Conservation (phyloP, 2,329 filamentous ascomycete species). For the Penicillium sp. region DNA sequence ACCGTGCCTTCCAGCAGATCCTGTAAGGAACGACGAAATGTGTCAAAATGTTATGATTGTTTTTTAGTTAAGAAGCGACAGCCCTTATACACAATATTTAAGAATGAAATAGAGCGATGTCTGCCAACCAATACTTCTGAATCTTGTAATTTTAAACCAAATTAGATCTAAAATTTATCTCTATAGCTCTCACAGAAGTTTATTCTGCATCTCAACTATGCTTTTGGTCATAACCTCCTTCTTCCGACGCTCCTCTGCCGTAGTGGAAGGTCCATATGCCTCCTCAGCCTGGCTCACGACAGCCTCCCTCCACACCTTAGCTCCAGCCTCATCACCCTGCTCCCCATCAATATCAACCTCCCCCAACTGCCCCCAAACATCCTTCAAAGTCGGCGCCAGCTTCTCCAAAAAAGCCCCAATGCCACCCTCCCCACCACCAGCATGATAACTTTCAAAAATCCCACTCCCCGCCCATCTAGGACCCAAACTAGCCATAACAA, state of each 20-base stretch:
- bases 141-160: neutral
- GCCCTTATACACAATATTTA: conserved; percentile 23
- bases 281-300: conserved; percentile 49
- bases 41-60: conserved; percentile 23
- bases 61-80: conserved; percentile 29
- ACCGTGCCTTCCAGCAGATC: conserved; percentile 96
- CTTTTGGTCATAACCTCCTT: conserved; percentile 30
- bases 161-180: neutral
- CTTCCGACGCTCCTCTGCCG: conserved; percentile 18
- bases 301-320: conserved; percentile 46
- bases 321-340: neutral
- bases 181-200: neutral
- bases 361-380: conserved; percentile 55
- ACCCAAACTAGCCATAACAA: conserved; percentile 55
- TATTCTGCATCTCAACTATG: conserved; percentile 25
- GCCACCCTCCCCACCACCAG: conserved; percentile 57
- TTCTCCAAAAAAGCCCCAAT: conserved; percentile 57
- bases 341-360: conserved; percentile 37
- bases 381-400: conserved; percentile 57
- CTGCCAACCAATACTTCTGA: neutral
- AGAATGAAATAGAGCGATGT: conserved; percentile 29
- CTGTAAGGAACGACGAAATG: conserved; percentile 59
- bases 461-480: conserved; percentile 58
- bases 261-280: conserved; percentile 44
- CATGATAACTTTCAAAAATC: conserved; percentile 61